These are phyloP conservation scores for Macrotyloma uniflorum DNA, from an alignment of 306 rosid species.

Conservation along the genomic window DNA sequence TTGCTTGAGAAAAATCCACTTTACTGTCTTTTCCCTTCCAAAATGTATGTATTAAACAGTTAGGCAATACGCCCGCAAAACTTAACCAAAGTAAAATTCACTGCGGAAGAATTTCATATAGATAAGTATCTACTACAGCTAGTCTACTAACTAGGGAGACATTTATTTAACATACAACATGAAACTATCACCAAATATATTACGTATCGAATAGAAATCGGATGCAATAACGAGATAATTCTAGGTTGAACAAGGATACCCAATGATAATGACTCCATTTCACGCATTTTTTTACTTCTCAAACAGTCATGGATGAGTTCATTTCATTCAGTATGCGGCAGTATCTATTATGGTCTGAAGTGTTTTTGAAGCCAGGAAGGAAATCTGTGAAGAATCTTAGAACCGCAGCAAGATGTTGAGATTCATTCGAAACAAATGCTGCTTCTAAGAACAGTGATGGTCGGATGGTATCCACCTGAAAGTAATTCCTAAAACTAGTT, in stretches of 20 bases:
- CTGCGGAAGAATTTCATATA: constrained; percentile 5
- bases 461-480: constrained; percentile 79
- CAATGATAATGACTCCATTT: constrained; percentile 12
- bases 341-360: constrained; percentile 76
- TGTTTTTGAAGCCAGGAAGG: constrained; percentile 70
- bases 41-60: background rate
- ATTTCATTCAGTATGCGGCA: constrained; percentile 70
- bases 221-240: constrained; percentile 9
- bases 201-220: background rate
- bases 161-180: constrained; percentile 40
- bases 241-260: constrained; percentile 15
- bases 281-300: constrained; percentile 33
- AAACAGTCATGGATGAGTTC: constrained; percentile 64
- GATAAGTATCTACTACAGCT: constrained; percentile 13
- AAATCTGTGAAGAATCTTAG: constrained; percentile 84
- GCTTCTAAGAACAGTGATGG: constrained; percentile 93
- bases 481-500: constrained; percentile 33
- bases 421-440: constrained; percentile 67
- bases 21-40: background rate
- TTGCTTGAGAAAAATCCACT: background rate
- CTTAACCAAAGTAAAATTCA: background rate
- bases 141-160: background rate
- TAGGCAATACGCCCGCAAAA: background rate
- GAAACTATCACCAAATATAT: constrained; percentile 12
- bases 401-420: constrained; percentile 85